Base-by-base conservation (phyloP, 805 yeast species). In the Suhomyces vadensis region DNA sequence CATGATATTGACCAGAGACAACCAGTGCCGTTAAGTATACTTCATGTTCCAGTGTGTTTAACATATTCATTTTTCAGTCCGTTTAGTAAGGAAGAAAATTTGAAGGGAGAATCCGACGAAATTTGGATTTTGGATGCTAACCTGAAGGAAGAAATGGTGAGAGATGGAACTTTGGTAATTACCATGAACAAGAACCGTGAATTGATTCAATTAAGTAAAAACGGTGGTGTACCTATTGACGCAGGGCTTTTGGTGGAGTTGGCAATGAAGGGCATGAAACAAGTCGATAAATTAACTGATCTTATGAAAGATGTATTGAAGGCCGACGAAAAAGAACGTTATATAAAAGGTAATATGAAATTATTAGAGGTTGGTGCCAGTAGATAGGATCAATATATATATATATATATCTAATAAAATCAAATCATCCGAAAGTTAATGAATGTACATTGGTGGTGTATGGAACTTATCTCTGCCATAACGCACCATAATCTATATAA, bases 151-250 rank as follows among this genome's bases (percentile, higher is more conserved):
- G 97, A 91, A 58, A 63, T 74, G 13, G 64, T 89, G 16, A 74
- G 92, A 48, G 84, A 82, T 37, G 96, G 97, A 19, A 78, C 80
- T 2, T 72, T 92, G 65, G 87, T 95, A 1, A 80, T 94, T 24
- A 89, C 99, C 0, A 66, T 91, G 45, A 94, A 94, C 62, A 88
- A 86, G 54, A 92, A 92, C 60, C 78, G 92, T 52, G 99, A 94
- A 57, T 71, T 94, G 6, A 91, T 96, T 39, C 99, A 94, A 61
- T 74, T 94, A 22, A 77, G 85, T 35, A 94, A 92, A 58, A 87
- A 90, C 24, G 99, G 98, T 40, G 97, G 96, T 0, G 69, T 87
- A 37, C 87, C 91, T 5, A 79, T 92, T 51, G 91, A 87, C 56
- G 88, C 94, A 0, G 57, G 75, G 27, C 69, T 77, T 20, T 66